Percentiles rank a stretch among this genome's conserved stretches.
These are phyloP conservation scores for Exophiala spinifera DNA, from an alignment of 2,329 filamentous ascomycete species.

Conservation along the genomic window DNA sequence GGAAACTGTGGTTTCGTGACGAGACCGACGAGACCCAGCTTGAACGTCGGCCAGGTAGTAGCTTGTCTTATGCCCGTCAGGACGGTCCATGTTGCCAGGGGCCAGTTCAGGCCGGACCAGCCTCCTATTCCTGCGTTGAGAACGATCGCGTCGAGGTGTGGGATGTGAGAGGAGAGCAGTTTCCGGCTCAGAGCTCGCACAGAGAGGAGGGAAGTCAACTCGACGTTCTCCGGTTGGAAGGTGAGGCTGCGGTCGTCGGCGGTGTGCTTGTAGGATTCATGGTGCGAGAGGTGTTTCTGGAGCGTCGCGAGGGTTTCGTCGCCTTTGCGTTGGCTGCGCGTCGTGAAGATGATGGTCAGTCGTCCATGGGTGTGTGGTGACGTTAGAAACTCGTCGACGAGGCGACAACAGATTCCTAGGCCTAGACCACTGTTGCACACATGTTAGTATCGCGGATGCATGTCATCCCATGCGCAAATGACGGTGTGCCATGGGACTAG, in stretches of 20 bases:
- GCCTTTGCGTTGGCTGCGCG: slow-evolving; percentile 71
- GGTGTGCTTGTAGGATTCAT: slow-evolving; percentile 24
- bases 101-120: slow-evolving; percentile 76
- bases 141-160: slow-evolving; percentile 73
- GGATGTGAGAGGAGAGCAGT: slow-evolving; percentile 49
- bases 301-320: slow-evolving; percentile 66
- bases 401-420: slow-evolving; percentile 74
- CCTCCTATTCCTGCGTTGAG: slow-evolving; percentile 88
- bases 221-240: slow-evolving; percentile 56
- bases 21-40: slow-evolving; percentile 59
- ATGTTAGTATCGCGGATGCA: background rate
- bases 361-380: slow-evolving; percentile 49
- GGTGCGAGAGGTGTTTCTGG: slow-evolving; percentile 35
- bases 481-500: slow-evolving; percentile 2
- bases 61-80: slow-evolving; percentile 64
- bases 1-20: slow-evolving; percentile 53
- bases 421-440: slow-evolving; percentile 70
- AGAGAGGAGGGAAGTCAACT: slow-evolving; percentile 55
- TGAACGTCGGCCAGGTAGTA: slow-evolving; percentile 75
- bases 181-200: slow-evolving; percentile 53
- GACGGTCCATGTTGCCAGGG: slow-evolving; percentile 53
- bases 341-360: slow-evolving; percentile 79
- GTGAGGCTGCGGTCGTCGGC: slow-evolving; percentile 43
- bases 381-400: slow-evolving; percentile 82
- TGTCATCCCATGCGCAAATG: no score